These are phyloP conservation scores for Dendrostoma leiphaemia DNA, from an alignment of 2,329 filamentous ascomycete species.

Conservation along the genomic window DNA sequence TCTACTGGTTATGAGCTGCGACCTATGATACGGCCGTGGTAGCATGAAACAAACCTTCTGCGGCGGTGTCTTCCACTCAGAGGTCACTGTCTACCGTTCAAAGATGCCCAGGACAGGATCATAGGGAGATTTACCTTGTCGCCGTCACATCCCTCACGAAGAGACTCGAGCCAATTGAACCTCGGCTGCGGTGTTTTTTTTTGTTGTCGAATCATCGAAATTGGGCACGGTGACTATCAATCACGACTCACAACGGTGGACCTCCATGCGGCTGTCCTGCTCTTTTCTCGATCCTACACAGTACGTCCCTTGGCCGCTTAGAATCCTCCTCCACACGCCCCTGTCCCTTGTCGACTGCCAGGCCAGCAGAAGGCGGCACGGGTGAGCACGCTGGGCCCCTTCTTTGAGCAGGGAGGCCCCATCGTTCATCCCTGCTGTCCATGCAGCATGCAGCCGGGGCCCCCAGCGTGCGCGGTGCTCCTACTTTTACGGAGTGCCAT, in stretches of 20 bases:
- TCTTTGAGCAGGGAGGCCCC: slow-evolving; percentile 6
- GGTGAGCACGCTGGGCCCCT: neutral
- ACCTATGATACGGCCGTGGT: neutral
- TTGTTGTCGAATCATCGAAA: too few relatives aligned
- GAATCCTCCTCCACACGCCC: neutral
- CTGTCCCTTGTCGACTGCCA: slow-evolving; percentile 9
- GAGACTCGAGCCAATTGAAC: too few relatives aligned
- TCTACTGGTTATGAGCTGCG: neutral
- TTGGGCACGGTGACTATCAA: too few relatives aligned
- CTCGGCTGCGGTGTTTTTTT: too few relatives aligned
- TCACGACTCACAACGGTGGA: too few relatives aligned
- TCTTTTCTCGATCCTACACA: too few relatives aligned
- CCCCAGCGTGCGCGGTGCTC: slow-evolving; percentile 13
- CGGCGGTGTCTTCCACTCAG: neutral
- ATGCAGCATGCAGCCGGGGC: slow-evolving; percentile 12
- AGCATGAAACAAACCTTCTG: neutral
- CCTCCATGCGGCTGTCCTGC: too few relatives aligned
- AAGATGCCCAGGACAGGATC: neutral
- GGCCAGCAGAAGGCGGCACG: neutral
- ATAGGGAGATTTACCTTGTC: too few relatives aligned
- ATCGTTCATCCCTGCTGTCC: slow-evolving; percentile 10
- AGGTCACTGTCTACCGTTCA: neutral
- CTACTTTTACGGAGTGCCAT: slow-evolving; percentile 11
- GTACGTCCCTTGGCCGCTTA: neutral
- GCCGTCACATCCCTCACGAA: too few relatives aligned